Evolutionary conservation across 257 asterid species (phyloP).

Genomic region (Datura wrightii): DNA sequence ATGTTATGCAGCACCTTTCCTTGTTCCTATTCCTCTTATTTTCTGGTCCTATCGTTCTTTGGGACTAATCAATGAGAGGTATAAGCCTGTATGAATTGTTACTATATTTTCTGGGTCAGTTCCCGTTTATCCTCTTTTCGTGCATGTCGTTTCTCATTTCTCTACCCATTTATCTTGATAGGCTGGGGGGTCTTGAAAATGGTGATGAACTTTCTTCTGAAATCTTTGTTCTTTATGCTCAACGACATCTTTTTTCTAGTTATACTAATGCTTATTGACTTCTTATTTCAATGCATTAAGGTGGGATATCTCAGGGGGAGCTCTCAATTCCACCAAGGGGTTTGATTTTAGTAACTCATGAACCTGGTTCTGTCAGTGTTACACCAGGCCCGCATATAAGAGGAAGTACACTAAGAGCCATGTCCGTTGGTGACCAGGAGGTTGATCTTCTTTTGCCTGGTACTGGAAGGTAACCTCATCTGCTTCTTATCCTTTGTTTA

Average conservation of each 20-base stretch:
- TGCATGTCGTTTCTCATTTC: neutral
- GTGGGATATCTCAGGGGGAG: constrained; percentile 48
- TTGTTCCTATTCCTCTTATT: neutral
- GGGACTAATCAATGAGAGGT: neutral
- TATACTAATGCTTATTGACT: neutral
- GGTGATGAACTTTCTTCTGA: neutral
- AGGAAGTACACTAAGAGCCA: constrained; percentile 55
- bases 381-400: constrained; percentile 59
- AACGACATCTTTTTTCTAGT: neutral
- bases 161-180: constrained; percentile 6
- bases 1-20: constrained; percentile 20
- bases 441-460: constrained; percentile 64
- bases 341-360: constrained; percentile 58
- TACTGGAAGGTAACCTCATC: constrained; percentile 52
- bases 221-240: constrained; percentile 8
- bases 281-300: constrained; percentile 36
- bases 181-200: neutral
- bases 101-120: constrained; percentile 5
- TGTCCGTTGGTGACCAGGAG: constrained; percentile 55
- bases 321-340: constrained; percentile 56
- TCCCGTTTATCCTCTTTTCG: neutral
- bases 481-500: constrained; percentile 15
- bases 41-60: neutral
- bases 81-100: neutral
- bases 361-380: constrained; percentile 51